Conservation (phyloP, 371 early-diverging fungal genomes). For the Capillidium rhysosporum region DNA sequence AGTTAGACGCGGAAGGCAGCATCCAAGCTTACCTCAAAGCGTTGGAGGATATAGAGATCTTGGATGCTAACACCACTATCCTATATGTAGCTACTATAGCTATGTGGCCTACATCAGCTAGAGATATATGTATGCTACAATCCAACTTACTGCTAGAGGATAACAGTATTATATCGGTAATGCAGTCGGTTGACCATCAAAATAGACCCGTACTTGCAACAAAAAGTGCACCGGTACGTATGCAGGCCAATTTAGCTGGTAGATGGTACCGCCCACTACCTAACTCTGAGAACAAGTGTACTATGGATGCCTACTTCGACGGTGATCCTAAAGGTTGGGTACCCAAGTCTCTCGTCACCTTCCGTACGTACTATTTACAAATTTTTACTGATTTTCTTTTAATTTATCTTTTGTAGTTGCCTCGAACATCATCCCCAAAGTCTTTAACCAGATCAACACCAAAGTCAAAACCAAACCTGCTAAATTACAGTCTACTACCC, state of each 20-base stretch:
- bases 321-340: constrained; percentile 5
- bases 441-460: neutral
- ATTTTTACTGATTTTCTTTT: neutral
- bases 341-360: constrained; percentile 1
- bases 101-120: constrained; percentile 5
- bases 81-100: neutral
- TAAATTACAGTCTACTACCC: neutral
- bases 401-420: neutral
- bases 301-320: neutral
- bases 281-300: neutral
- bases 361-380: neutral
- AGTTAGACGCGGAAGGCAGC: neutral
- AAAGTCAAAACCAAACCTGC: neutral
- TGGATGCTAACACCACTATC: constrained; percentile 3
- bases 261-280: neutral
- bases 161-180: neutral
- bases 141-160: neutral
- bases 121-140: neutral
- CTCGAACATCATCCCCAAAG: neutral
- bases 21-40: neutral
- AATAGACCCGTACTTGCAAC: neutral
- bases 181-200: neutral
- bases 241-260: neutral
- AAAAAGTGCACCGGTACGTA: neutral
- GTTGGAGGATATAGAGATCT: neutral